Conservation (phyloP, 345 rosid genomes). For the Salix purpurea region DNA sequence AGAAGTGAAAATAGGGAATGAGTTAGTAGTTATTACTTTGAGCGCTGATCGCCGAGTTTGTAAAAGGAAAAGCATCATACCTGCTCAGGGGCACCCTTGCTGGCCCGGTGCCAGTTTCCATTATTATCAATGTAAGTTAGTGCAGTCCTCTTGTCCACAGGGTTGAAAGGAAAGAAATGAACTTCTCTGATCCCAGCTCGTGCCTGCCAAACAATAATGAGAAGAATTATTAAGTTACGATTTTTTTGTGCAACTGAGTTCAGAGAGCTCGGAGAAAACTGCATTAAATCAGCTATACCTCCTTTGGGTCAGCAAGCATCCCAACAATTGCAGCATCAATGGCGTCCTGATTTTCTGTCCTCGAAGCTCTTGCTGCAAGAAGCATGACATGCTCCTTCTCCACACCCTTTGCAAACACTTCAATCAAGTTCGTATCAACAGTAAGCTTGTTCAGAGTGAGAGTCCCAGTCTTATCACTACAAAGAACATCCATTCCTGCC, state of each 20-base stretch:
- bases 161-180: slow-evolving; percentile 89
- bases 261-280: not conserved
- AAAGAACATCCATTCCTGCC: slow-evolving; percentile 96
- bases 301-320: slow-evolving; percentile 95
- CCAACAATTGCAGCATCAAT: slow-evolving; percentile 91
- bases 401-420: slow-evolving; percentile 69
- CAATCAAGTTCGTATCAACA: slow-evolving; percentile 69
- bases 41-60: not conserved
- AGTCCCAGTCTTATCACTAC: slow-evolving; percentile 93
- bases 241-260: not conserved
- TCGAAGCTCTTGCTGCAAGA: slow-evolving; percentile 87
- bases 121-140: slow-evolving; percentile 68
- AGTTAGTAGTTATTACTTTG: not conserved
- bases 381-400: slow-evolving; percentile 68
- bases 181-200: slow-evolving; percentile 70
- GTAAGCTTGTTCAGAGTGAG: slow-evolving; percentile 73
- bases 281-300: slow-evolving; percentile 35
- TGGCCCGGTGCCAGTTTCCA: slow-evolving; percentile 78
- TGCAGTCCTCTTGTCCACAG: slow-evolving; percentile 90
- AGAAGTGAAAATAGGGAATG: slow-evolving; percentile 7
- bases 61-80: slow-evolving; percentile 25
- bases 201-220: slow-evolving; percentile 42
- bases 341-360: slow-evolving; percentile 84
- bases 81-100: slow-evolving; percentile 97
- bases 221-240: not conserved